Evolutionary conservation across 2,329 filamentous ascomycete genomes (phyloP).

Genomic region (Pyrenophora seminiperda): DNA sequence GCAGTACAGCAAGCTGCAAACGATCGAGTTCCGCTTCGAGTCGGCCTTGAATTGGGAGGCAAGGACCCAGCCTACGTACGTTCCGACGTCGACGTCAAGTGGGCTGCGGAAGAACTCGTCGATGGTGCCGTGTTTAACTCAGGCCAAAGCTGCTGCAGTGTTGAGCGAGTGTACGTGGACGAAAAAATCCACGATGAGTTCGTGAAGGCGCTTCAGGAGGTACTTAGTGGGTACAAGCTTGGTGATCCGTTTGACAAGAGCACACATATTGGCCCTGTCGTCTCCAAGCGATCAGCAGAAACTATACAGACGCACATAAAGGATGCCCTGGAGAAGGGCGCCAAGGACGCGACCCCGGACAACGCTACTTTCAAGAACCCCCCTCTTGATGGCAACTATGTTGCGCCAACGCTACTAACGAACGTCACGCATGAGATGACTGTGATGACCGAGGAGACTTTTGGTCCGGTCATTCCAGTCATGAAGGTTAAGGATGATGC

Average conservation of each 20-base stretch:
- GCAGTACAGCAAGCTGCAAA: conserved; percentile 84
- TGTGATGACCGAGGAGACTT: conserved; percentile 93
- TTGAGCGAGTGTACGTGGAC: conserved; percentile 91
- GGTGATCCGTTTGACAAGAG: conserved; percentile 82
- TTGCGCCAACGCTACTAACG: conserved; percentile 81
- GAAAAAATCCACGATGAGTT: conserved; percentile 84
- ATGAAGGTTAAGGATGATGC: conserved; percentile 82
- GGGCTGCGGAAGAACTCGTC: conserved; percentile 93
- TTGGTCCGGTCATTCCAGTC: conserved; percentile 88
- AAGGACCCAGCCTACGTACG: conserved; percentile 94
- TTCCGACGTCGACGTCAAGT: conserved; percentile 81
- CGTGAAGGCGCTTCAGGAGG: conserved; percentile 76
- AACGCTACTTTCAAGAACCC: conserved; percentile 76
- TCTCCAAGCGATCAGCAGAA: conserved; percentile 78
- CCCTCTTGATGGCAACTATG: conserved; percentile 82
- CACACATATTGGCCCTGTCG: conserved; percentile 86
- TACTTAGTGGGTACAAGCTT: conserved; percentile 77
- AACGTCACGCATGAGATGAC: conserved; percentile 81
- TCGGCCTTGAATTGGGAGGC: conserved; percentile 89
- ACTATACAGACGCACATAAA: conserved; percentile 78
- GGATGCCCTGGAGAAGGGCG: conserved; percentile 82
- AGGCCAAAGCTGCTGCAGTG: conserved; percentile 94
- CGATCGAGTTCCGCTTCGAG: conserved; percentile 76
- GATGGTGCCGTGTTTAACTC: conserved; percentile 98
- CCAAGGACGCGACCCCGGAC: conserved; percentile 80